These are phyloP conservation scores for Haematococcus sp. DNA, from an alignment of 139 green algal species.

Conservation along the genomic window DNA sequence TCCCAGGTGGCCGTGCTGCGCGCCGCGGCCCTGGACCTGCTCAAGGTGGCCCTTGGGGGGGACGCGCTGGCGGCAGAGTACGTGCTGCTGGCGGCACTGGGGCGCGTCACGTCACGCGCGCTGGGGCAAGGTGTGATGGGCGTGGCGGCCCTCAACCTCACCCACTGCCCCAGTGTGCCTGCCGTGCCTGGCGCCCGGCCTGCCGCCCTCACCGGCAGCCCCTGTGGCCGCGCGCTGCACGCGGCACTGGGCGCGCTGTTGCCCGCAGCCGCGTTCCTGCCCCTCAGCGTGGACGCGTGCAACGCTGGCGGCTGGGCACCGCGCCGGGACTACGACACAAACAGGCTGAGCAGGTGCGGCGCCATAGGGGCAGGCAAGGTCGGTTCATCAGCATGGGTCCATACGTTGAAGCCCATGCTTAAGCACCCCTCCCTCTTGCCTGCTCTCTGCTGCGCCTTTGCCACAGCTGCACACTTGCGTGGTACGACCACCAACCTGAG, in stretches of 20 bases:
- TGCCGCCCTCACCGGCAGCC: background rate
- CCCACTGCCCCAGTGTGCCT: constrained; percentile 12
- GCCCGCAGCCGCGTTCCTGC: constrained; percentile 31
- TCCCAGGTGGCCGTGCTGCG: constrained; percentile 5
- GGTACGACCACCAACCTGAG: no score
- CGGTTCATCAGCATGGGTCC: no score
- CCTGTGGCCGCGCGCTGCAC: constrained; percentile 19
- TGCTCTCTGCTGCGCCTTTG: constrained; percentile 1
- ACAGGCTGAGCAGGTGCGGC: constrained; percentile 10
- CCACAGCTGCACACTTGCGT: no score
- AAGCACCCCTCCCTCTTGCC: background rate
- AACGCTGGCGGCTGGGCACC: constrained; percentile 30
- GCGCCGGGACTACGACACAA: constrained; percentile 8
- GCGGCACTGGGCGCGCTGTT: constrained; percentile 28
- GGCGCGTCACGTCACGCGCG: constrained; percentile 12
- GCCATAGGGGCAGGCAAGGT: no score
- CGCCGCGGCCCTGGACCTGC: constrained; percentile 28
- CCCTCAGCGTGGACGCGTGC: constrained; percentile 30
- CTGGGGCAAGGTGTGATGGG: constrained; percentile 11
- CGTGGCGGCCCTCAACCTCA: constrained; percentile 36
- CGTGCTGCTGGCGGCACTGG: constrained; percentile 60
- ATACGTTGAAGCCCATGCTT: no score
- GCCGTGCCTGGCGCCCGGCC: background rate
- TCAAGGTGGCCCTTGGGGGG: constrained; percentile 55
- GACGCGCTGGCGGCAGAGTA: constrained; percentile 78